Evolutionary conservation across 2,329 filamentous ascomycete species (phyloP).

Genomic region (Paecilomyces sp.): DNA sequence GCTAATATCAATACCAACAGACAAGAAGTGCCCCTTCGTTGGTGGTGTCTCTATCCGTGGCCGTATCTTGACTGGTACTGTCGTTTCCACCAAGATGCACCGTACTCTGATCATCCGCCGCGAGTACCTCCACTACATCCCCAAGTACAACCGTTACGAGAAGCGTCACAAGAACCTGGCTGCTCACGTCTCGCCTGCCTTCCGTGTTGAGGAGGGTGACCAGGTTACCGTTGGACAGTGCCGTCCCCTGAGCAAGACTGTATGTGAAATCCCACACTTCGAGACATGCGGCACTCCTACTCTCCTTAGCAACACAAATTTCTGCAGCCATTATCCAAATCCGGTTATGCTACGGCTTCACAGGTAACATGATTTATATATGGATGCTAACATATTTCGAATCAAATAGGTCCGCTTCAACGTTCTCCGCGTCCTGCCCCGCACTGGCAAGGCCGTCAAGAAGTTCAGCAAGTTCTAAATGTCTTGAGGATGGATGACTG

Average conservation of each 20-base stretch:
- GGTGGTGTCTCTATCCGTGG: conserved; percentile 98
- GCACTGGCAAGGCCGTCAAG: conserved; percentile 97
- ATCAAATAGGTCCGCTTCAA: conserved; percentile 85
- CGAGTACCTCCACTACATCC: conserved; percentile 99
- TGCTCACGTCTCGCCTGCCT: conserved; percentile 96
- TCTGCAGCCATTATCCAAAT: neutral
- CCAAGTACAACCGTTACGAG: conserved; percentile 99
- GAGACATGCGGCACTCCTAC: neutral
- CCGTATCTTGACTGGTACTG: conserved; percentile 98
- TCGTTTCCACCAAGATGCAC: conserved; percentile 99
- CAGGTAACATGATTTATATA: neutral
- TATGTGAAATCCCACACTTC: conserved; percentile 48
- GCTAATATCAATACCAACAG: conserved; percentile 43
- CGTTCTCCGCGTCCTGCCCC: conserved; percentile 95
- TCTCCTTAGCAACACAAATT: neutral
- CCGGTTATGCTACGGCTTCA: neutral
- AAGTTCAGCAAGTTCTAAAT: conserved; percentile 96
- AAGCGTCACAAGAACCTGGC: conserved; percentile 99
- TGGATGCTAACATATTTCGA: neutral
- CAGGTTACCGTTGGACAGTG: conserved; percentile 99
- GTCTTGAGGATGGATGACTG: conserved; percentile 18
- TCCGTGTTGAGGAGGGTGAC: conserved; percentile 99
- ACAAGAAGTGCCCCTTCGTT: conserved; percentile 99
- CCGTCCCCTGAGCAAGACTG: conserved; percentile 98
- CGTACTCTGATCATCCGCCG: conserved; percentile 98